Evolutionary conservation across 176 grass and related monocot genomes (phyloP), one percentile per base, ranked within the genome.

Genomic region (Lolium multiflorum): DNA sequence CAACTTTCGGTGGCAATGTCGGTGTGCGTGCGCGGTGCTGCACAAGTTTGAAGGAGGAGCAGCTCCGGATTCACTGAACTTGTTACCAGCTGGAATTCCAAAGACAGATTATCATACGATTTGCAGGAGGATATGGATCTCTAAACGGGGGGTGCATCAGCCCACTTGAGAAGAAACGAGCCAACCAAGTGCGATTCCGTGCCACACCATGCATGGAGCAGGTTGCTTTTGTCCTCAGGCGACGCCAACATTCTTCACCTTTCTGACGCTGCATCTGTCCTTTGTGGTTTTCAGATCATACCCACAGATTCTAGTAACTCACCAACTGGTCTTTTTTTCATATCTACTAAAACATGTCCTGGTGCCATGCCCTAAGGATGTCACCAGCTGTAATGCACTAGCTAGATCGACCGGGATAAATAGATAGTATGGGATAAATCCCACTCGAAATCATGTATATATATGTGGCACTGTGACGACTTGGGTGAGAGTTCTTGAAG

Each of bases 251-350:
- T 66, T 81, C 67, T 8, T 66, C 57, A 7, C 68, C 82, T 85
- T 89, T 80, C 76, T 80, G 75, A 89, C 82, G 76, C 37, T 80
- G 82, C 81, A 75, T 84, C 66, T 66, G 81, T 44, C 74, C 54
- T 71, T 65, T 17, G 24, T 64, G 61, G 11, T 64, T 64, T 24
- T 28, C 61, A 14, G 11, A 12, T 21, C 57, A 59, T 60, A 5
- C 57, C 57, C 7, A 60, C 57, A 47, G 8, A 47, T n/a, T 58
- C 56, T 7, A n/a, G 56, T 18, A 58, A 58, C 7, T 6, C 2
- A n/a, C 2, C 55, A 58, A n/a, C 20, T 58, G 56, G 18, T 43
- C 41, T 58, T n/a, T 58, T n/a, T 58, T 47, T 47, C 18, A n/a
- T 58, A 20, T n/a, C 18, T 57, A n/a, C 18, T 57, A n/a, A 58